Percentiles rank a stretch among this genome's conserved stretches.
phyloP scores from a whole-genome alignment of 495 filamentous ascomycete genomes.

The Aspergillus incahuasiensis region DNA sequence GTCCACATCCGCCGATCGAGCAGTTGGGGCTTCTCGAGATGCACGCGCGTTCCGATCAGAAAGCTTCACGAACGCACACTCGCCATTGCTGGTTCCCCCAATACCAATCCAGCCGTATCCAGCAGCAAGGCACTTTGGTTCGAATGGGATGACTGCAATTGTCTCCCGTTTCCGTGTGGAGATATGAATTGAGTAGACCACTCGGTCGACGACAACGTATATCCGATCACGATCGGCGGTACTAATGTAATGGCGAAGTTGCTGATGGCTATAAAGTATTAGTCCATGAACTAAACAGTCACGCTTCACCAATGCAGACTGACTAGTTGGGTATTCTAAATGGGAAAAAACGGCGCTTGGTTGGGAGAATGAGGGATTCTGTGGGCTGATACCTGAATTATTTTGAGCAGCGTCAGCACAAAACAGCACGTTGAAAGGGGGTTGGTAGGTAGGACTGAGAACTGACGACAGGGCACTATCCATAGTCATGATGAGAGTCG shows the following conservation, averaged over 20 bases:
- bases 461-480: conserved; percentile 40
- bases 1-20: conserved; percentile 52
- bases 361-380: conserved; percentile 54
- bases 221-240: conserved; percentile 68
- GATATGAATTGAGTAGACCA: conserved; percentile 71
- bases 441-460: not conserved
- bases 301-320: conserved; percentile 26
- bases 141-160: conserved; percentile 74
- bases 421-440: conserved; percentile 2
- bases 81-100: conserved; percentile 74
- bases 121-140: conserved; percentile 77
- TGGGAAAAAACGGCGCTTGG: conserved; percentile 70
- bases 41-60: conserved; percentile 31
- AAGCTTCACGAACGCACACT: conserved; percentile 74
- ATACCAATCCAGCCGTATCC: conserved; percentile 84
- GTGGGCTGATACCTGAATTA: conserved; percentile 51
- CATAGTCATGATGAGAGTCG: conserved; percentile 40
- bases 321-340: conserved; percentile 69
- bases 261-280: conserved; percentile 67
- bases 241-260: conserved; percentile 87
- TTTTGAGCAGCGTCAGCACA: conserved; percentile 13
- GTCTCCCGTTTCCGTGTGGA: conserved; percentile 67
- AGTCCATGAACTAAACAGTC: conserved; percentile 5
- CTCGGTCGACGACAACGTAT: conserved; percentile 72
- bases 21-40: conserved; percentile 29